Evolutionary conservation across 805 yeast species (phyloP).

Genomic region (Hagleromyces aurorensis): DNA sequence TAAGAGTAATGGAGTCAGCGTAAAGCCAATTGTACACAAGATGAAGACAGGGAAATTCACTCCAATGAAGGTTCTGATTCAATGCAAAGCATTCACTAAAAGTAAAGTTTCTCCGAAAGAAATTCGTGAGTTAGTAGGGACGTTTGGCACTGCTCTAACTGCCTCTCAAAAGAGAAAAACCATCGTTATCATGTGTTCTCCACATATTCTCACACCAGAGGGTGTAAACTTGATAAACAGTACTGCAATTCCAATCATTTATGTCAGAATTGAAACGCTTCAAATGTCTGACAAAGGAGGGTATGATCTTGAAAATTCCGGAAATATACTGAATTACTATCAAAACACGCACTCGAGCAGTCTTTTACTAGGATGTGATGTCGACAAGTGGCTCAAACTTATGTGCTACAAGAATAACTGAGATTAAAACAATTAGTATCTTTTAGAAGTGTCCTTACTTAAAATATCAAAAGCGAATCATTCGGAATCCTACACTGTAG

Average conservation of each 20-base stretch:
- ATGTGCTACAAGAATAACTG: conserved; percentile 7
- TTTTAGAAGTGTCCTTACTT: too few species aligned
- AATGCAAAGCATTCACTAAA: conserved; percentile 27
- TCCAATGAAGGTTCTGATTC: conserved; percentile 22
- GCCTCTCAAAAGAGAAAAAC: conserved; percentile 14
- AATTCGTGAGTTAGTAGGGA: conserved; percentile 28
- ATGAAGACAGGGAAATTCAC: conserved; percentile 3
- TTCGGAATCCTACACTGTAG: conserved; percentile 37
- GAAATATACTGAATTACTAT: conserved; percentile 25
- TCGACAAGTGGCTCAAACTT: conserved; percentile 26
- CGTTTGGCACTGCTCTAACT: conserved; percentile 20
- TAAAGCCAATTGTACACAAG: conserved; percentile 19
- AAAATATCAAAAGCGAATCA: conserved; percentile 23
- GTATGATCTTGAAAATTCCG: conserved; percentile 23
- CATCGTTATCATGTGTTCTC: conserved; percentile 27
- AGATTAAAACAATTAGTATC: too few species aligned
- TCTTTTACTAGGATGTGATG: conserved; percentile 21
- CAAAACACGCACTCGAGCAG: conserved; percentile 26
- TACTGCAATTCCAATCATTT: conserved; percentile 26
- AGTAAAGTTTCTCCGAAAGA: conserved; percentile 28
- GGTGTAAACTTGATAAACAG: conserved; percentile 25
- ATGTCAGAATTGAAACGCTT: conserved; percentile 23
- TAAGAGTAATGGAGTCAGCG: conserved; percentile 11
- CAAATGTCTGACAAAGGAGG: conserved; percentile 6
- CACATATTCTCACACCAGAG: conserved; percentile 26